Conservation (phyloP, 2,329 filamentous ascomycete genomes). For the Botrytis medusae region DNA sequence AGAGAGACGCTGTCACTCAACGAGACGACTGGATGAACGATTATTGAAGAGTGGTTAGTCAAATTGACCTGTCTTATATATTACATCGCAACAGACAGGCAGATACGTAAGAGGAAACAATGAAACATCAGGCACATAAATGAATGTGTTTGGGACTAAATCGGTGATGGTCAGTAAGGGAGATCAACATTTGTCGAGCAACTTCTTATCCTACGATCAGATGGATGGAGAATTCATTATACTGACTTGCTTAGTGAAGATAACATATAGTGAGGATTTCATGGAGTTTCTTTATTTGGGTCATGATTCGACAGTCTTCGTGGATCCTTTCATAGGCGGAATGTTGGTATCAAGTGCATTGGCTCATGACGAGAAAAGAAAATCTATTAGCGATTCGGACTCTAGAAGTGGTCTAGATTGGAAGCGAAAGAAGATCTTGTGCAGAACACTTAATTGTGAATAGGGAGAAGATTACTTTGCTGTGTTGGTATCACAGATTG, state of each 20-base stretch:
- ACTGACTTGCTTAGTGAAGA: not conserved
- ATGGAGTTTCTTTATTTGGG: not conserved
- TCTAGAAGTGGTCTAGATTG: not conserved
- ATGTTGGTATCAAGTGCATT: not conserved
- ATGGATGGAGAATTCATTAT: not conserved
- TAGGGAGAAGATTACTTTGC: not conserved
- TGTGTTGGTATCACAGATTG: not conserved
- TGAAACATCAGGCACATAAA: not conserved
- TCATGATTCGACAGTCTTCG: not conserved
- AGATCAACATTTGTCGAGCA: not conserved
- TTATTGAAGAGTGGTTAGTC: not conserved
- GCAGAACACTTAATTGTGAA: not conserved
- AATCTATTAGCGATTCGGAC: not conserved
- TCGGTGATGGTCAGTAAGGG: not conserved
- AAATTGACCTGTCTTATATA: not conserved
- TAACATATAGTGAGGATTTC: not conserved
- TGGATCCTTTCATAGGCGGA: not conserved
- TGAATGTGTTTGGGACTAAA: not conserved
- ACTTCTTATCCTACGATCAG: too few species aligned
- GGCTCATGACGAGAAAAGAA: not conserved
- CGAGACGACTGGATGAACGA: not conserved
- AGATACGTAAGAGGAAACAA: not conserved
- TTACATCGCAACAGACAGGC: not conserved
- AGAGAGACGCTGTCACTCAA: not conserved
- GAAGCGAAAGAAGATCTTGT: not conserved